Evolutionary conservation across 192 early-diverging fungal species (phyloP).

Genomic region (Coemansia sp.): DNA sequence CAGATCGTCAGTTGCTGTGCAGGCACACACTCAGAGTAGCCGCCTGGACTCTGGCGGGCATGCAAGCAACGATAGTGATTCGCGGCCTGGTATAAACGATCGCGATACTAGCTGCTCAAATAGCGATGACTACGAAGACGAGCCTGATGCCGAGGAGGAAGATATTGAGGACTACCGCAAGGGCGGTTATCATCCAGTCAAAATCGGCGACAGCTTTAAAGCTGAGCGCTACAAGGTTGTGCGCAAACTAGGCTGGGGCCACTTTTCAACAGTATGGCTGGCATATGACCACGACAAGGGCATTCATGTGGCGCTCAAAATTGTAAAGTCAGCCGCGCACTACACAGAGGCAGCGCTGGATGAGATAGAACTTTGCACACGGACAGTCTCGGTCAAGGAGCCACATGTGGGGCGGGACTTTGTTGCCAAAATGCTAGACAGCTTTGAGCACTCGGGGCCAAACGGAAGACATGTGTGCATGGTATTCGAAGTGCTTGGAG

Average conservation of each 20-base stretch:
- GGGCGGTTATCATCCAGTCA: slow-evolving; percentile 92
- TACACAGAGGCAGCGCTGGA: slow-evolving; percentile 96
- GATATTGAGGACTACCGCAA: slow-evolving; percentile 87
- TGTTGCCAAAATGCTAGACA: slow-evolving; percentile 88
- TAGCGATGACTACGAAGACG: slow-evolving; percentile 50
- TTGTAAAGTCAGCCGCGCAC: slow-evolving; percentile 93
- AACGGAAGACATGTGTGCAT: slow-evolving; percentile 94
- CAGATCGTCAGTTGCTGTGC: not conserved
- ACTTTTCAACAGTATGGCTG: slow-evolving; percentile 98
- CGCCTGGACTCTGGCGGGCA: not conserved
- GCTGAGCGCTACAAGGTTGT: slow-evolving; percentile 79
- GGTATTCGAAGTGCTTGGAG: slow-evolving; percentile 97
- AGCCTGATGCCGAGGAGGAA: slow-evolving; percentile 75
- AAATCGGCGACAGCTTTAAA: slow-evolving; percentile 78
- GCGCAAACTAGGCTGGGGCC: slow-evolving; percentile 97
- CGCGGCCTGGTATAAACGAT: not conserved
- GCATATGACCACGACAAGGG: slow-evolving; percentile 70
- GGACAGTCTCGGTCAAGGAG: slow-evolving; percentile 59
- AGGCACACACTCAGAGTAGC: not conserved
- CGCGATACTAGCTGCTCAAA: slow-evolving; percentile 14
- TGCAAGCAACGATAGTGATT: not conserved
- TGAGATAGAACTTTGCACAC: slow-evolving; percentile 91
- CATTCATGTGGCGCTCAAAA: slow-evolving; percentile 91
- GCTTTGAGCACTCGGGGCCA: slow-evolving; percentile 85
- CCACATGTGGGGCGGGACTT: slow-evolving; percentile 48